phyloP scores from a whole-genome alignment of 352 stramenopile genomes.

The Phytophthora tentaculata region DNA sequence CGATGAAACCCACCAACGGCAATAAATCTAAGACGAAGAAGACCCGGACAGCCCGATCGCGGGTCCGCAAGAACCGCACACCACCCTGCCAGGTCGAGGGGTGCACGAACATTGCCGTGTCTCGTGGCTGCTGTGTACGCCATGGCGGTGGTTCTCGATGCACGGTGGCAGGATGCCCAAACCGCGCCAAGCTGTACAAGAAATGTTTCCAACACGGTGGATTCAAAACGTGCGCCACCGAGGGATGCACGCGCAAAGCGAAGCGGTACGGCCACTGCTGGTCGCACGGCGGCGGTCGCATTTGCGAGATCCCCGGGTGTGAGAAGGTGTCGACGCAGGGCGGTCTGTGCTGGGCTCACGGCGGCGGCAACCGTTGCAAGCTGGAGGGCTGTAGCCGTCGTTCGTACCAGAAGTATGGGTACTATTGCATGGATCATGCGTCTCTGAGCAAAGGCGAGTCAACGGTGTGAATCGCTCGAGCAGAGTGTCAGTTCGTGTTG shows the following conservation, averaged over 20 bases:
- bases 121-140: slow-evolving; percentile 24
- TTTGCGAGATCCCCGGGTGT: slow-evolving; percentile 64
- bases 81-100: slow-evolving; percentile 66
- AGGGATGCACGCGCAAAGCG: slow-evolving; percentile 67
- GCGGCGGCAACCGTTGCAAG: slow-evolving; percentile 65
- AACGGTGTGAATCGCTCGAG: slow-evolving; percentile 5
- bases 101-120: slow-evolving; percentile 67
- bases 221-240: slow-evolving; percentile 73
- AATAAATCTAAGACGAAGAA: slow-evolving; percentile 13
- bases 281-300: slow-evolving; percentile 71
- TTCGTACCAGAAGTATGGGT: slow-evolving; percentile 74
- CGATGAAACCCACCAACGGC: neutral
- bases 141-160: slow-evolving; percentile 3
- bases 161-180: slow-evolving; percentile 49
- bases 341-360: slow-evolving; percentile 74
- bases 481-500: too few species aligned
- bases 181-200: slow-evolving; percentile 75
- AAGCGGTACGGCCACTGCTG: slow-evolving; percentile 79
- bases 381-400: slow-evolving; percentile 63
- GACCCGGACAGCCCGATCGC: slow-evolving; percentile 9
- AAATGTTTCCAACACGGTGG: slow-evolving; percentile 72
- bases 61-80: slow-evolving; percentile 49
- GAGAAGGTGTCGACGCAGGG: slow-evolving; percentile 68
- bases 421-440: slow-evolving; percentile 66
- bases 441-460: slow-evolving; percentile 26